These are phyloP conservation scores for Scedosporium aurantiacum DNA, from an alignment of 2,329 filamentous ascomycete species.

Conservation along the genomic window DNA sequence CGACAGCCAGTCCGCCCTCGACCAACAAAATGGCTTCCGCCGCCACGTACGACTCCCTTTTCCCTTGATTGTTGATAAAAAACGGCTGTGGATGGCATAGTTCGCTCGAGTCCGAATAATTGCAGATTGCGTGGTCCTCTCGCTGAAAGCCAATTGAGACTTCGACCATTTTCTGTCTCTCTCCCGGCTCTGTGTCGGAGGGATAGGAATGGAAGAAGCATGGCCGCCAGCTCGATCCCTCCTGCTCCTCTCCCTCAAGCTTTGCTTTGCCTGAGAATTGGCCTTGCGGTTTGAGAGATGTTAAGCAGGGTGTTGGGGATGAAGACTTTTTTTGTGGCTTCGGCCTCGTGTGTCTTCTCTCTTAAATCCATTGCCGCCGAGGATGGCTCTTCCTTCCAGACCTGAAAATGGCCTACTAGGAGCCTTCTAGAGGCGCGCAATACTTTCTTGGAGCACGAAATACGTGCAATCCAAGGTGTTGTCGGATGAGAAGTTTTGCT, in stretches of 20 bases:
- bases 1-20: slow-evolving; percentile 21
- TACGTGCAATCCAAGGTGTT: slow-evolving; percentile 48
- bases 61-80: slow-evolving; percentile 17
- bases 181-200: not conserved
- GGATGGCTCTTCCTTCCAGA: not conserved
- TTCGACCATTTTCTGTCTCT: slow-evolving; percentile 18
- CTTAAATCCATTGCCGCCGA: slow-evolving; percentile 50
- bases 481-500: slow-evolving; percentile 54
- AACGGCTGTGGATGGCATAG: not conserved
- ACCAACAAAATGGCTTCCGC: slow-evolving; percentile 31
- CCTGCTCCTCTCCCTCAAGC: slow-evolving; percentile 49
- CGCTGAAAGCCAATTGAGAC: slow-evolving; percentile 43
- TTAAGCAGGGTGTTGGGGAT: slow-evolving; percentile 65
- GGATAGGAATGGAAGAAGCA: slow-evolving; percentile 17
- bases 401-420: not conserved
- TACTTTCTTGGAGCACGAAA: not conserved
- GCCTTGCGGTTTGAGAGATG: slow-evolving; percentile 45
- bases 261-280: slow-evolving; percentile 21
- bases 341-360: slow-evolving; percentile 47
- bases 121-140: slow-evolving; percentile 76
- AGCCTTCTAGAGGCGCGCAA: not conserved
- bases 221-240: slow-evolving; percentile 69
- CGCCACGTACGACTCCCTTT: slow-evolving; percentile 42
- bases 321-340: slow-evolving; percentile 35
- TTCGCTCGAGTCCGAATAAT: slow-evolving; percentile 14